phyloP scores from a whole-genome alignment of 2,329 filamentous ascomycete species.

The Penicillium sp. region DNA sequence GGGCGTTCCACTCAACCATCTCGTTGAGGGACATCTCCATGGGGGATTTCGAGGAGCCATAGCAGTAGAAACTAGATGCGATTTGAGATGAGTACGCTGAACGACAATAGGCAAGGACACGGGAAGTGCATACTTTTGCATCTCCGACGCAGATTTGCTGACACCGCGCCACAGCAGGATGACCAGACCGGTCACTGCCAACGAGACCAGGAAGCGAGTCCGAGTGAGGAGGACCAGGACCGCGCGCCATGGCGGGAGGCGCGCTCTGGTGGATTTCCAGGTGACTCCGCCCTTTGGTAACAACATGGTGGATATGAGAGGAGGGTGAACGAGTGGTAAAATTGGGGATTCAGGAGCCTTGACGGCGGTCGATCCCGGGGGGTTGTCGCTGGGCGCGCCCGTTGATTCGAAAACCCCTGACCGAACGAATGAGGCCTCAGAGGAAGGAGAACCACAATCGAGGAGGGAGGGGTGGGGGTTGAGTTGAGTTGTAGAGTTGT shows the following conservation, averaged over 20 bases:
- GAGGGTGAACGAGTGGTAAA: constrained; percentile 3
- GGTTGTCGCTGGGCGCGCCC: constrained; percentile 20
- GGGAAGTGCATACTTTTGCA: constrained; percentile 74
- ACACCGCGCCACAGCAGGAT: constrained; percentile 89
- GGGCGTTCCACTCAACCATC: constrained; percentile 83
- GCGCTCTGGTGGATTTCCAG: constrained; percentile 87
- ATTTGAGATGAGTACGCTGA: constrained; percentile 12
- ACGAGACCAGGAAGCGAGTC: constrained; percentile 75
- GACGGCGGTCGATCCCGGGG: constrained; percentile 21
- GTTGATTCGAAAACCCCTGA: constrained; percentile 25
- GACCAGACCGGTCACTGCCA: constrained; percentile 71
- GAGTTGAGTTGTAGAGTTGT: constrained; percentile 7
- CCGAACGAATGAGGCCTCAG: constrained; percentile 32
- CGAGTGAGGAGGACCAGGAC: constrained; percentile 72
- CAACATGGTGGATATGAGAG: constrained; percentile 66
- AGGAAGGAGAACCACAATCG: constrained; percentile 14
- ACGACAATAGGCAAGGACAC: constrained; percentile 7
- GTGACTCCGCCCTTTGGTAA: constrained; percentile 86
- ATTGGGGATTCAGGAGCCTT: constrained; percentile 22
- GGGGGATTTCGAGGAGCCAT: constrained; percentile 91
- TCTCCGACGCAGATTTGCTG: constrained; percentile 76
- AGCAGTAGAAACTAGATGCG: constrained; percentile 84
- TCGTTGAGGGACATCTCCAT: constrained; percentile 95
- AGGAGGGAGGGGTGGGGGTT: not conserved
- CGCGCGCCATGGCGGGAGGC: constrained; percentile 76